phyloP scores from a whole-genome alignment of 352 stramenopile species.

The Aphanomyces euteiches region DNA sequence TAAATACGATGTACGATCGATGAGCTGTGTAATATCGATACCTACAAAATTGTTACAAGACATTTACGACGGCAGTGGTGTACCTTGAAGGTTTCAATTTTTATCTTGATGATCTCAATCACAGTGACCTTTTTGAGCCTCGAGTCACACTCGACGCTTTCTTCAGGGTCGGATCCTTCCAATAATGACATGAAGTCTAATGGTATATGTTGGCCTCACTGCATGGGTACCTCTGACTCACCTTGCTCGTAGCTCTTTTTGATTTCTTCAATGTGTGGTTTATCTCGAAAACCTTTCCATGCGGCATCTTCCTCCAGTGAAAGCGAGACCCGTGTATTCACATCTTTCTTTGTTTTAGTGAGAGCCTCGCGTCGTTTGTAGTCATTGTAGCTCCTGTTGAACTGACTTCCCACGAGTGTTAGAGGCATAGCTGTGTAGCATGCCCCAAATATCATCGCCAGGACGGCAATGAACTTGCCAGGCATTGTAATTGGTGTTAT shows the following conservation, averaged over 20 bases:
- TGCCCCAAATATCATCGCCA: constrained; percentile 77
- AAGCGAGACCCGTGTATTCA: constrained; percentile 59
- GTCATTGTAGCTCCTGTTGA: constrained; percentile 78
- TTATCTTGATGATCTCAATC: constrained; percentile 14
- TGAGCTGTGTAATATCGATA: constrained; percentile 61
- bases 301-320: constrained; percentile 40
- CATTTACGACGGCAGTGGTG: not conserved
- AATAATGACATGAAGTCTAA: constrained; percentile 28
- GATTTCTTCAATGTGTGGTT: constrained; percentile 48
- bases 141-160: not conserved
- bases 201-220: not conserved
- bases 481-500: constrained; percentile 64
- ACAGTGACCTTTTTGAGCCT: constrained; percentile 8
- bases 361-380: constrained; percentile 71
- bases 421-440: constrained; percentile 81
- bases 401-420: constrained; percentile 72
- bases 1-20: constrained; percentile 58
- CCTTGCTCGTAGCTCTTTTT: constrained; percentile 43
- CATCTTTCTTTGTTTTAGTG: constrained; percentile 63
- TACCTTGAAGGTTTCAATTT: constrained; percentile 28
- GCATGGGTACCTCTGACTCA: not conserved
- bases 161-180: constrained; percentile 1
- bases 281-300: constrained; percentile 52
- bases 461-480: constrained; percentile 64
- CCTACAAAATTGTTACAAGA: constrained; percentile 32